Percentiles rank a stretch among this genome's conserved stretches.
Conservation (phyloP, 331 rosid genomes). For the Quercus lobata region DNA sequence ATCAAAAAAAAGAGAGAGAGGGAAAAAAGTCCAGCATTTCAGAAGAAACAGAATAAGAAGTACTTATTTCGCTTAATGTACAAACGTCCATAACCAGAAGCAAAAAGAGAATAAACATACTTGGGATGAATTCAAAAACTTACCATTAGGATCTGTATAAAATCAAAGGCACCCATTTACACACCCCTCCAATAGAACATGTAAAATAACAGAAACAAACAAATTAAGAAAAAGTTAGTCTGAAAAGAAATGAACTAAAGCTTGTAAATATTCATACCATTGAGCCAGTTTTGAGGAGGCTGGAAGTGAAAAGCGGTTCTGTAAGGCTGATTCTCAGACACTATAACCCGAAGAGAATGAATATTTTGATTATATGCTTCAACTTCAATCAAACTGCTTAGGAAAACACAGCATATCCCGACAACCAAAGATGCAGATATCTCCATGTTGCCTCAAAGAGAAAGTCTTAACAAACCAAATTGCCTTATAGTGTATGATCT, state of each 20-base stretch:
- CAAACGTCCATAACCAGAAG: too few species aligned
- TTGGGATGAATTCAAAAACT: constrained; percentile 5
- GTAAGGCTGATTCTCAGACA: constrained; percentile 38
- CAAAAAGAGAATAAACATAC: too few species aligned
- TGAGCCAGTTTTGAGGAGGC: constrained; percentile 60
- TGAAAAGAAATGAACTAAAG: neutral
- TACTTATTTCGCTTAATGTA: too few species aligned
- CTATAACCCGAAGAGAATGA: neutral
- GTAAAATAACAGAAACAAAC: constrained; percentile 13
- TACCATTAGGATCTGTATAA: constrained; percentile 61
- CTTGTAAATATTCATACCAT: constrained; percentile 31
- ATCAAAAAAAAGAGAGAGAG: too few species aligned
- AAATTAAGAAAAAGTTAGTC: neutral
- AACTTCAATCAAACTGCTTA: neutral
- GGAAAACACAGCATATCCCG: neutral
- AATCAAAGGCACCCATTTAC: constrained; percentile 15
- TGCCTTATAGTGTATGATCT: neutral
- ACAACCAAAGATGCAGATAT: neutral
- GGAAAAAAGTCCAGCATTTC: too few species aligned
- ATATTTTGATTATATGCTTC: constrained; percentile 8
- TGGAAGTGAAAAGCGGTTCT: constrained; percentile 63
- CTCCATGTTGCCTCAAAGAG: constrained; percentile 16
- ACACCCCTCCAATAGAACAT: constrained; percentile 26
- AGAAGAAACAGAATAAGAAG: too few species aligned
- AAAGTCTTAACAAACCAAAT: too few species aligned